These are phyloP conservation scores for Phytopythium boreale DNA, from an alignment of 352 stramenopile genomes.

Conservation along the genomic window DNA sequence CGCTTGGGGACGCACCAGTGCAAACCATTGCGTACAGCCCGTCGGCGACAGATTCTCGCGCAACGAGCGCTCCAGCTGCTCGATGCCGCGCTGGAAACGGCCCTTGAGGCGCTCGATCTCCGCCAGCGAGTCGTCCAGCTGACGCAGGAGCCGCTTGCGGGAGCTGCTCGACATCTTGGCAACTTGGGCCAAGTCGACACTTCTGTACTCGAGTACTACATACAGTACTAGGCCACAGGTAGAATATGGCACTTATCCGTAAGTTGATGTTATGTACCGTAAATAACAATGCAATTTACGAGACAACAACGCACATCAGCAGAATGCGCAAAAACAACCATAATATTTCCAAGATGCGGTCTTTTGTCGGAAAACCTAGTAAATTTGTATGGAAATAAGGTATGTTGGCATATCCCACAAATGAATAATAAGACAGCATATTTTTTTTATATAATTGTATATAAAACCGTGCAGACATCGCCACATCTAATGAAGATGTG, in stretches of 20 bases:
- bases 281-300: too few relatives aligned
- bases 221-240: too few relatives aligned
- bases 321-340: too few relatives aligned
- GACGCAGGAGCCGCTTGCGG: slow-evolving; percentile 31
- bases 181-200: too few relatives aligned
- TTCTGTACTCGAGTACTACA: too few relatives aligned
- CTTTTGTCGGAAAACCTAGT: neutral
- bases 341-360: neutral
- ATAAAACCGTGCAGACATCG: too few relatives aligned
- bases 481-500: too few relatives aligned
- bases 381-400: neutral
- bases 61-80: slow-evolving; percentile 36
- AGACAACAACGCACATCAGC: too few relatives aligned
- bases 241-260: too few relatives aligned
- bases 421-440: neutral
- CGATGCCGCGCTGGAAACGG: slow-evolving; percentile 34
- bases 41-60: slow-evolving; percentile 33
- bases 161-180: slow-evolving; percentile 2
- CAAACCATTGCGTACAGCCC: slow-evolving; percentile 55
- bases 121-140: slow-evolving; percentile 39
- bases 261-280: too few relatives aligned
- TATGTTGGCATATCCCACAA: neutral
- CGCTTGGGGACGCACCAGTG: slow-evolving; percentile 31
- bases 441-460: neutral
- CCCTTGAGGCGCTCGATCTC: slow-evolving; percentile 48